Conservation (phyloP, 2,329 filamentous ascomycete species). For the Pestalotiopsis sp. region DNA sequence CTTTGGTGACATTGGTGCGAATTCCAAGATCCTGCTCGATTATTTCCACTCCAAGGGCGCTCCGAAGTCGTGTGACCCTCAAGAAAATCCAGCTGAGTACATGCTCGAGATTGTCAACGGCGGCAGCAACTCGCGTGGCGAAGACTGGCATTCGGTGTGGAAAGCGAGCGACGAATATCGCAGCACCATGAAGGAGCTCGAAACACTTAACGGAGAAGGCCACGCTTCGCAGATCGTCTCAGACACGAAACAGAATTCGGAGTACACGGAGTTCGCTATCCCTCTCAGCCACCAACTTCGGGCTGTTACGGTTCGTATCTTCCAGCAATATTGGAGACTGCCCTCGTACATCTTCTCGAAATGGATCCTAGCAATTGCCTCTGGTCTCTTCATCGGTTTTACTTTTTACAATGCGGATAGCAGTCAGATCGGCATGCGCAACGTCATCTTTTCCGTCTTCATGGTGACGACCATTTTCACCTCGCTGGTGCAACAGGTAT, state of each 20-base stretch:
- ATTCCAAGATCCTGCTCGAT: constrained; percentile 47
- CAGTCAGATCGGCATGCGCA: constrained; percentile 70
- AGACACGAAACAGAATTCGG: constrained; percentile 19
- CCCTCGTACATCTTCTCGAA: constrained; percentile 80
- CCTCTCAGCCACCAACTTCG: constrained; percentile 68
- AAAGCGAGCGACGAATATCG: constrained; percentile 53
- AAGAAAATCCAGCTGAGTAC: constrained; percentile 67
- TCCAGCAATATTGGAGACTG: constrained; percentile 83
- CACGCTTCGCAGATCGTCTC: neutral
- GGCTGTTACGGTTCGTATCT: constrained; percentile 69
- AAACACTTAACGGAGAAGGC: constrained; percentile 8
- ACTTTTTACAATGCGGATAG: constrained; percentile 64
- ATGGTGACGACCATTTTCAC: constrained; percentile 77
- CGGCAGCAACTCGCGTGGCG: constrained; percentile 50
- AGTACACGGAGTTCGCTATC: constrained; percentile 73
- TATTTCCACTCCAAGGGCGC: constrained; percentile 65
- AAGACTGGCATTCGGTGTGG: constrained; percentile 41
- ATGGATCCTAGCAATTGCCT: constrained; percentile 53
- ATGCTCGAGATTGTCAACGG: constrained; percentile 50
- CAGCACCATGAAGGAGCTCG: constrained; percentile 17
- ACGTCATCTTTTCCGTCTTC: constrained; percentile 75
- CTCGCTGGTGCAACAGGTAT: constrained; percentile 60
- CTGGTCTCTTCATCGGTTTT: constrained; percentile 71
- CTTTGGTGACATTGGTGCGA: constrained; percentile 56
- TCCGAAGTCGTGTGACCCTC: constrained; percentile 44